phyloP scores from a whole-genome alignment of 2,329 filamentous ascomycete genomes.

The Shiraia sp. region DNA sequence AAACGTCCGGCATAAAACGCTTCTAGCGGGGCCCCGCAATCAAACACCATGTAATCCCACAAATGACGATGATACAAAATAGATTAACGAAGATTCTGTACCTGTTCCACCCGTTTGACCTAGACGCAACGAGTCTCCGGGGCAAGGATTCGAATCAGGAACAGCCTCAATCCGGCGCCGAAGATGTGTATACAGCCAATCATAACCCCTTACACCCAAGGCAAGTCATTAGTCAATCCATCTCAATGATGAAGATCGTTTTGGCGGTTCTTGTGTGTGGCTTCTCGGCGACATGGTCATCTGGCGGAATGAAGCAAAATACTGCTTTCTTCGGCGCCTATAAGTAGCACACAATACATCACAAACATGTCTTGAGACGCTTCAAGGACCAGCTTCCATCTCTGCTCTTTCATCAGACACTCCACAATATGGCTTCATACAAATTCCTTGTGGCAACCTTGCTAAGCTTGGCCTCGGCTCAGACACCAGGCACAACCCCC shows the following conservation, averaged over 20 bases:
- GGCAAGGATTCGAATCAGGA: constrained; percentile 13
- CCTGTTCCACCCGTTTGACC: constrained; percentile 9
- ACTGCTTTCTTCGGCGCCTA: not conserved
- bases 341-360: not conserved
- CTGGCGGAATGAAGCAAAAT: no score
- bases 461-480: constrained; percentile 32
- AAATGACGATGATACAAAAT: constrained; percentile 7
- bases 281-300: no score
- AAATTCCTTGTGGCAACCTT: constrained; percentile 29
- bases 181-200: constrained; percentile 8
- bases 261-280: no score
- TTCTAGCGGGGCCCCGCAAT: constrained; percentile 12
- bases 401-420: not conserved
- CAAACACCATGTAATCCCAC: constrained; percentile 11
- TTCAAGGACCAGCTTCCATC: not conserved
- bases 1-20: constrained; percentile 11
- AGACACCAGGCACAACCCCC: constrained; percentile 34
- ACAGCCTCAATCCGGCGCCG: constrained; percentile 7
- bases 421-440: constrained; percentile 27
- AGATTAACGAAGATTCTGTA: constrained; percentile 11
- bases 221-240: not conserved
- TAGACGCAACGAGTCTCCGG: not conserved
- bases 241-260: no score
- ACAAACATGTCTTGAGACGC: not conserved
- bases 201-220: not conserved